Base-by-base conservation (phyloP, 345 rosid species). In the Hibiscus mutabilis region DNA sequence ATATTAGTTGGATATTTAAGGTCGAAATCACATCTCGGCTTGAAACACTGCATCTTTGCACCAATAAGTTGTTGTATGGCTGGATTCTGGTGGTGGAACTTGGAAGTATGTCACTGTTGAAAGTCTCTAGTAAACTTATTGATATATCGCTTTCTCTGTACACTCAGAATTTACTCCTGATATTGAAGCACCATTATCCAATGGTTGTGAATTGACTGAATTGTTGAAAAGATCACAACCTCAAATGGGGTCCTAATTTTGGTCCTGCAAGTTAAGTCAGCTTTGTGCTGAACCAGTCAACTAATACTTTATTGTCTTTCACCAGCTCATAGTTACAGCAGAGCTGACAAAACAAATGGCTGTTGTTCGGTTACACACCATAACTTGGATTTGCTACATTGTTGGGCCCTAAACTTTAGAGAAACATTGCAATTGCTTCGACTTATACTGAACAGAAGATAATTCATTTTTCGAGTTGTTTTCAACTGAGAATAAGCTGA, bases 191-290 rank as follows among this genome's bases (percentile, higher is more conserved):
- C 44, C 51, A 60, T 22, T 55, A 63, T 46, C 61, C 52, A 68
- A 24, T 70, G 73, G 70, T 57, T 71, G 49, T 74, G 47, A 59
- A 51, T 62, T 73, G 79, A 76, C 64, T 69, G 59, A 66, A 77
- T 77, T 57, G 60, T 77, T 78, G 72, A 37, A 72, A 73, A 40
- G 67, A 51, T 46, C 51, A 46, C 13, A 12, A 4, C 4, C 51
- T 46, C 16, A 46, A 66, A 63, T 71, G 35, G 77, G 75, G 66
- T 68, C 79, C 68, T 75, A 44, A 44, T 44, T 16, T 37, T 68
- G 79, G 79, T 10, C 49, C 49, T 44, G 12, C 49, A 44, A 47
- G 63, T 76, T 66, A 15, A 4, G 37, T 52, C 42, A 21, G 15
- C 24, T 59, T 25, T 35, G 35, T 27, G 24, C 51, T 3, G 16